Percentiles rank a stretch among this genome's conserved stretches.
These are phyloP conservation scores for Fusarium clavum DNA, from an alignment of 2,329 filamentous ascomycete species.

Conservation along the genomic window DNA sequence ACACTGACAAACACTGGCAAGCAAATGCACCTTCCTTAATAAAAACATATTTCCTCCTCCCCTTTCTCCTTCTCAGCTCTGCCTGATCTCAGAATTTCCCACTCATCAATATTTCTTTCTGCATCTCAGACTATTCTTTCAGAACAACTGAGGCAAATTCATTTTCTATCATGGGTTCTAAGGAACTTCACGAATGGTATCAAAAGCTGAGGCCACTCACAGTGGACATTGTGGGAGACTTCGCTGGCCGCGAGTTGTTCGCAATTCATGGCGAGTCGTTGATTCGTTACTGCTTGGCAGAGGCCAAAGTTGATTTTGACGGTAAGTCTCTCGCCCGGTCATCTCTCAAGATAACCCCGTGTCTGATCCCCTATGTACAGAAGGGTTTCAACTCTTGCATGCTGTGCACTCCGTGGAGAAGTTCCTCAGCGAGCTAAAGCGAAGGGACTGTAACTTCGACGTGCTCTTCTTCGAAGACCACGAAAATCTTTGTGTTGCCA, in stretches of 20 bases:
- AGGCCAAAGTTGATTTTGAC: conserved; percentile 73
- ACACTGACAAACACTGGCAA: background rate
- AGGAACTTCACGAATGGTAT: conserved; percentile 24
- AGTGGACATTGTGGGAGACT: conserved; percentile 79
- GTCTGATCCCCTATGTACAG: conserved; percentile 46
- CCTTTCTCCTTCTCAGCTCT: background rate
- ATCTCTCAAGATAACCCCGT: background rate
- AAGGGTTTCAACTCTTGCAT: conserved; percentile 78
- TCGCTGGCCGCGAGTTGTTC: conserved; percentile 79
- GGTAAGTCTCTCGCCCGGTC: conserved; percentile 48
- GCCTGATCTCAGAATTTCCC: background rate
- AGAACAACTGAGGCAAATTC: background rate
- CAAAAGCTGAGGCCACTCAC: conserved; percentile 11
- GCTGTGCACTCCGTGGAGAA: conserved; percentile 75
- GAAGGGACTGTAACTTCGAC: conserved; percentile 77
- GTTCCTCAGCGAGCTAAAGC: conserved; percentile 69
- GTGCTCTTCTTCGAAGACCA: conserved; percentile 74
- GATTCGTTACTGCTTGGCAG: conserved; percentile 71
- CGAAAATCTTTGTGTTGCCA: conserved; percentile 66
- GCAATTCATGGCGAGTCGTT: conserved; percentile 79
- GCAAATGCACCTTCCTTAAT: background rate
- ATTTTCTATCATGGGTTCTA: background rate
- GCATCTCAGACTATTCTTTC: background rate
- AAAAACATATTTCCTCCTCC: too few relatives aligned
- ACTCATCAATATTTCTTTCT: background rate